These are phyloP conservation scores for Citrus glauca DNA, from an alignment of 345 rosid genomes.

Conservation along the genomic window DNA sequence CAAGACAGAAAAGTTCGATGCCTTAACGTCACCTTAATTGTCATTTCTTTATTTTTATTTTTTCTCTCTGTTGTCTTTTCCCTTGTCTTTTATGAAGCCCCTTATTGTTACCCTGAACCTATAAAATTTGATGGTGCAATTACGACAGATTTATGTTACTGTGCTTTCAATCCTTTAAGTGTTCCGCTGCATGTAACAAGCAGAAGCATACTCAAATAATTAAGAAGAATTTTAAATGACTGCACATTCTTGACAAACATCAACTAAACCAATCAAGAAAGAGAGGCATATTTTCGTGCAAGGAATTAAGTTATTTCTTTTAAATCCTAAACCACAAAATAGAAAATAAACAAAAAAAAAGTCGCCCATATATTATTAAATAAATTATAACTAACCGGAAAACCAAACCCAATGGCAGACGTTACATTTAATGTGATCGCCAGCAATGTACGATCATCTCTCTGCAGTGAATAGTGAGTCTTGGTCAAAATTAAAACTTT, in stretches of 20 bases:
- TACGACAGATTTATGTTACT: too few relatives aligned
- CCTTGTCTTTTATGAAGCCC: background rate
- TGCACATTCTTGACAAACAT: conserved; percentile 23
- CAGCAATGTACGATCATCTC: conserved; percentile 31
- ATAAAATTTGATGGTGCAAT: too few relatives aligned
- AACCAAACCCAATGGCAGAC: conserved; percentile 25
- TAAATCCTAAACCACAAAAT: background rate
- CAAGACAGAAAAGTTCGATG: background rate
- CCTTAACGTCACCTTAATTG: conserved; percentile 13
- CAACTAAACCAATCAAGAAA: conserved; percentile 27
- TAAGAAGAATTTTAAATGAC: background rate
- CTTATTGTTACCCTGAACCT: too few relatives aligned
- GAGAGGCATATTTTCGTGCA: conserved; percentile 26
- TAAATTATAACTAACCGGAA: background rate
- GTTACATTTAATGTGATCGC: conserved; percentile 26
- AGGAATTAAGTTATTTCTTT: conserved; percentile 21
- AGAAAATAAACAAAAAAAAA: background rate
- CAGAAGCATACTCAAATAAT: conserved; percentile 5
- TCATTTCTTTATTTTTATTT: background rate
- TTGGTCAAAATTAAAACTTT: conserved; percentile 28
- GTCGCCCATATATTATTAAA: background rate
- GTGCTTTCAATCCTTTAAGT: too few relatives aligned
- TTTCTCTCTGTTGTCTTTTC: conserved; percentile 7
- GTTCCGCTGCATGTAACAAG: background rate
- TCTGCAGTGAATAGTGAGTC: background rate